Percentiles rank a stretch among this genome's conserved stretches.
Evolutionary conservation across 371 early-diverging fungal species (phyloP).

Genomic region (Mucor irregularis): DNA sequence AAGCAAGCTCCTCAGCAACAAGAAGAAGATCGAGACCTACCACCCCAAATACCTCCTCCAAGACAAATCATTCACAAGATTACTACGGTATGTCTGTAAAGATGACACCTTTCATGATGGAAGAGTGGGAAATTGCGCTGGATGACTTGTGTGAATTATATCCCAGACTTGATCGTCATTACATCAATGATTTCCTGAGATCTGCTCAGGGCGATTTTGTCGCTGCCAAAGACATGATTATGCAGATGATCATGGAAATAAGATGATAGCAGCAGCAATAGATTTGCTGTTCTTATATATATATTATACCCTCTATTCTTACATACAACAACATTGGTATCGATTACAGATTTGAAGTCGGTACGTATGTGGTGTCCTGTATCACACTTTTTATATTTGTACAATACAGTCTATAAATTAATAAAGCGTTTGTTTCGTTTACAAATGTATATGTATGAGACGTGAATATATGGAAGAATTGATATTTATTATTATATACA

Average conservation of each 20-base stretch:
- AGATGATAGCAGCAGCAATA: too few species aligned
- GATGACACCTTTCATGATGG: slow-evolving; percentile 11
- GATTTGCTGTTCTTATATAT: too few species aligned
- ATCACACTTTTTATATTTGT: too few species aligned
- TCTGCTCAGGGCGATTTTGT: slow-evolving; percentile 26
- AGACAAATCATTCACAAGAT: not conserved
- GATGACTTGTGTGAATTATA: slow-evolving; percentile 22
- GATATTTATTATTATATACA: too few species aligned
- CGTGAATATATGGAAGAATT: too few species aligned
- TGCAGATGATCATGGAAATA: slow-evolving; percentile 26
- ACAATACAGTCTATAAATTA: too few species aligned
- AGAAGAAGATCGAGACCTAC: not conserved
- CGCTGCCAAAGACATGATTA: slow-evolving; percentile 18
- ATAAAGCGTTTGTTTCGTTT: too few species aligned
- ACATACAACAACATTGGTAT: too few species aligned
- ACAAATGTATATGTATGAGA: too few species aligned
- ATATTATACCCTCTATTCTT: too few species aligned
- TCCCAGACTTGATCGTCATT: slow-evolving; percentile 20
- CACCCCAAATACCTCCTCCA: not conserved
- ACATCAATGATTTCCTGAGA: slow-evolving; percentile 23
- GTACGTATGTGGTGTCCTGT: too few species aligned
- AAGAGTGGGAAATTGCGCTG: slow-evolving; percentile 23
- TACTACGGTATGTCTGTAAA: slow-evolving; percentile 2
- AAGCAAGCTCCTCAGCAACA: not conserved
- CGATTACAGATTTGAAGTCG: too few species aligned